Evolutionary conservation across 176 grass and related monocot genomes (phyloP), one percentile per base, ranked within the genome.

Genomic region (Rhipidocladum racemiflorum): DNA sequence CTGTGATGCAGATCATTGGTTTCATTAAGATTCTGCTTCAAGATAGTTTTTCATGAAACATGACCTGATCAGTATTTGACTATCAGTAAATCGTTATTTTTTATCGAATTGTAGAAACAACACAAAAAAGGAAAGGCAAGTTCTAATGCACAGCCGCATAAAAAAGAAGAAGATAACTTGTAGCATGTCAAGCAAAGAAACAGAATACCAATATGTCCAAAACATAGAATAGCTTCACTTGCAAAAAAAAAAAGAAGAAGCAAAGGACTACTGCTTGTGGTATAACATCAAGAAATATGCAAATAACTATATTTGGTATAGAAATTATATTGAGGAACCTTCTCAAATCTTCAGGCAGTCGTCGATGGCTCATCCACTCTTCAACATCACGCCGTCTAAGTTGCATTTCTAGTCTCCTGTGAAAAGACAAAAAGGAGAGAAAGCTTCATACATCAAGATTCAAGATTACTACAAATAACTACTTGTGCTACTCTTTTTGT

Each of bases 381-480:
- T 98, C 96, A 89, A 98, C 96, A 85, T 98, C 96, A 85, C 92
- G 96, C 6, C 84, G 87, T 74, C 96, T 92, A 81, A 98, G 90
- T 86, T 98, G 96, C 96, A 98, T 98, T 79, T 95, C 96, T 61
- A 98, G 74, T 87, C 50, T 98, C 87, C 95, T 98, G 72, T 35
- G 30, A 42, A 38, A 83, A 83, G n/a, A 73, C 39, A 62, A 23
- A 57, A 36, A 43, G 53, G 53, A 61, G 21, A 38, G 35, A 78
- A 27, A 80, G 46, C 17, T 50, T 73, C 8, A 74, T 21, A 64
- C 5, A 65, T 30, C 42, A 84, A 29, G 23, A 74, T 61, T 42
- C 18, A 51, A 71, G 42, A 46, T 88, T 78, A 9, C 39, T 45
- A 59, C 10, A 65, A 46, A 46, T 49, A 68, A 66, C 42, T 14